Base-by-base conservation (phyloP, 2,329 filamentous ascomycete genomes). In the Calonectria fujianensis region DNA sequence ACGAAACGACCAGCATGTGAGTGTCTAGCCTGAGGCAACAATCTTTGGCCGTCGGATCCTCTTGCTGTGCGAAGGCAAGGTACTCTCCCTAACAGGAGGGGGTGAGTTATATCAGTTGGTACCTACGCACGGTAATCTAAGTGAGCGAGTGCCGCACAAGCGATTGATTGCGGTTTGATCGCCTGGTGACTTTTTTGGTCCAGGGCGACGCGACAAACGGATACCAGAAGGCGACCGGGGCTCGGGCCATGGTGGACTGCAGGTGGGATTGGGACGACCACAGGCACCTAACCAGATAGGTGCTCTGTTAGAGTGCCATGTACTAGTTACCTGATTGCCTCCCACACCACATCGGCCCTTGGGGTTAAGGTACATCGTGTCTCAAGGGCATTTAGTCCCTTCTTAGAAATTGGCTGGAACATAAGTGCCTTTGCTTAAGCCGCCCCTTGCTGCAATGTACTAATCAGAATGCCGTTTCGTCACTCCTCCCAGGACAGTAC, bases 1-100 rank as follows among this genome's bases (percentile, higher is more conserved):
- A 63, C 51, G 35, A 64, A 69, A 63, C 37, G 61, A 24, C 37
- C 8, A 61, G 35, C 59, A 68, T 70, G 61, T 63, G 67, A 59
- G 27, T 32, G 51, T 67, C 32, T 45, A 48, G 72, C 72, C 67
- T 74, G 67, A 74, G 72, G 67, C 67, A 70, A 45, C 66, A 31
- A 51, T 32, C n/a, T 24, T n/a, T 59, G 13, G 16, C 3, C 27
- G 14, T 41, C 11, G 9, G 20, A 24, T 48, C 8, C 8, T 48
- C 9, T 48, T 11, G 20, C 8, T n/a, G 41, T 10, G n/a, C 20
- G 20, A 27, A 37, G 32, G 14, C 13, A 41, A 27, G 32, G 57
- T 61, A 35, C 35, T 41, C 45, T 48, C 45, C 45, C 10, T 24
- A 11, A 48, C 9, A 48, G n/a, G 45, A 48, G 45, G n/a, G n/a